Base-by-base conservation (phyloP, 441 rosid species). In the Melastoma candidum region DNA sequence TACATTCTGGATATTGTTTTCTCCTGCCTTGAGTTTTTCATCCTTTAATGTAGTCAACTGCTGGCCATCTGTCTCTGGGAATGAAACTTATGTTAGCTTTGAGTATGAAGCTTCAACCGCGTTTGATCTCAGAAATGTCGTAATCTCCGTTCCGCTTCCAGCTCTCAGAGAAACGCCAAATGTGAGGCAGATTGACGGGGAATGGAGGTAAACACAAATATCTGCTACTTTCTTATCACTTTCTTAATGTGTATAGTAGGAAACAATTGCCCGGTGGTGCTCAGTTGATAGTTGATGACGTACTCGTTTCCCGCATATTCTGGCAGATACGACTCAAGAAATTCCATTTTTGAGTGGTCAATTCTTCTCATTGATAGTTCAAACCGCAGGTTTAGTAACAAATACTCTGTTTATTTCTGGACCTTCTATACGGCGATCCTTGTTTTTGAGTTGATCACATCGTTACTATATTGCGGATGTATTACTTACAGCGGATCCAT, bases 11-110 rank as follows among this genome's bases (percentile, higher is more conserved):
- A 17, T 17, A 17, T 17, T 17, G 22, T 17, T 17, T 17, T 17
- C 22, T 17, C 22, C 22, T 17, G 22, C 22, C 22, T 17, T 17
- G 22, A 17, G 22, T 17, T 17, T 17, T 17, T 17, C 36, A 29
- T 29, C 36, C 36, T 29, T 29, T 29, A 29, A 29, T 73, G 72
- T 87, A 93, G 99, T 93, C 73, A 89, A 86, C 75, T 93, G 96
- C 82, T 86, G 97, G 97, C 97, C 97, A 57, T 89, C 96, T 39
- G 95, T 83, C 55, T 89, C 99, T 68, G 97, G 96, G 63, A 84
- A 80, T 63, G 95, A 86, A 68, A 89, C 95, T 53, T 84, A 72
- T 59, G 96, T 89, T 50, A 89, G 85, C 90, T 80, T 93, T 56
- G 99, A 89, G 63, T 93, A 93, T 61, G 99, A 93, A 74, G 93